A percentile compares a stretch with the other conserved stretches of the same genome.
Conservation (phyloP, 2,329 filamentous ascomycete species). For the Pseudomassariella vexata region DNA sequence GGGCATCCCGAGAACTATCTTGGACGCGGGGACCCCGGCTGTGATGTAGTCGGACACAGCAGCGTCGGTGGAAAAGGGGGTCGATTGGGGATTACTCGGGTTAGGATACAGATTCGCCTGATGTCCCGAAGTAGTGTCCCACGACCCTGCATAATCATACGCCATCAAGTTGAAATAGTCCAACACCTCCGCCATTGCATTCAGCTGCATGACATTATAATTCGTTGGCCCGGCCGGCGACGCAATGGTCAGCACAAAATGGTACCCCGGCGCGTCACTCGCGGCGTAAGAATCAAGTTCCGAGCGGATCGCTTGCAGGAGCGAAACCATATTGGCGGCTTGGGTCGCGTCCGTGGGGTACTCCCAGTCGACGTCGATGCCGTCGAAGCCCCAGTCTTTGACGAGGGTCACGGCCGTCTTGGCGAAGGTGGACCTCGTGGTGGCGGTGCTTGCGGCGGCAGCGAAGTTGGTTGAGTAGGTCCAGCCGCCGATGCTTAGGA, state of each 20-base stretch:
- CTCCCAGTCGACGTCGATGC: constrained; percentile 34
- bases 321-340: constrained; percentile 35
- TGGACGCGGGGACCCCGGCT: constrained; percentile 55
- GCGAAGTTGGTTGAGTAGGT: constrained; percentile 76
- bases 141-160: constrained; percentile 69
- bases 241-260: constrained; percentile 50
- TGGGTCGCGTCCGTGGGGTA: constrained; percentile 31
- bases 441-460: constrained; percentile 55
- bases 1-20: constrained; percentile 74
- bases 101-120: constrained; percentile 65
- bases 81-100: constrained; percentile 45
- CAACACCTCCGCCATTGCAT: constrained; percentile 37
- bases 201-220: constrained; percentile 41
- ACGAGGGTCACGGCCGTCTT: constrained; percentile 62
- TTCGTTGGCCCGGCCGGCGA: constrained; percentile 41
- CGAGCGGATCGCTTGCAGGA: constrained; percentile 36
- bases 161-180: constrained; percentile 62
- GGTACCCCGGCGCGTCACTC: constrained; percentile 37
- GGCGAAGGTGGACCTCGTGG: constrained; percentile 62
- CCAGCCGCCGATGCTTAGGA: constrained; percentile 82
- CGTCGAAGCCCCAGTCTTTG: constrained; percentile 62
- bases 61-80: constrained; percentile 63
- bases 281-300: constrained; percentile 44
- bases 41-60: constrained; percentile 62
- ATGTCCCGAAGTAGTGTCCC: constrained; percentile 59